Evolutionary conservation across 345 rosid species (phyloP), one percentile per base, ranked within the genome.

Genomic region (Syzygium oleosum): DNA sequence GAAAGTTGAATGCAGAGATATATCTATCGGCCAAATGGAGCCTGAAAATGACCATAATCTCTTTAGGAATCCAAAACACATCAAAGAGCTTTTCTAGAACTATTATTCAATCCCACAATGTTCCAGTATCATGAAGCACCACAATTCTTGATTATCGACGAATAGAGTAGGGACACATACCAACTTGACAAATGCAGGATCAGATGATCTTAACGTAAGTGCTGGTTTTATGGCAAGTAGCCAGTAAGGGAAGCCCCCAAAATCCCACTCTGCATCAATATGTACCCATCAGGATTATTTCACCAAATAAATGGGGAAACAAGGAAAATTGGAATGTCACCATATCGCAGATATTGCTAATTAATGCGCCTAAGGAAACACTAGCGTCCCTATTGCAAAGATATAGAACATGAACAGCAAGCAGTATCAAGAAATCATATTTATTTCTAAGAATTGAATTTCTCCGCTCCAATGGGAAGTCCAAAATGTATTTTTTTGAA

Each of bases 181-280:
- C 94, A 93, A 84, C 78, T 92, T 88, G 89, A 96, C 94, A 88
- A 92, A 97, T 56, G 92, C 95, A 88, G 93, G 95, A 94, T 97
- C 98, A 17, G 96, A 92, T 85, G 98, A 93, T 93, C 99, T 93
- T 77, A 96, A 90, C 89, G 88, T 94, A 63, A 93, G 91, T 86
- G 92, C 91, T 73, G 98, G 99, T 88, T 91, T 89, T 88, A 92
- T 91, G 87, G 98, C 91, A 87, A 97, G 96, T 80, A 97, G 87
- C 99, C 99, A 97, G 89, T 94, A 94, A 90, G 99, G 99, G 86
- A 97, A 96, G 29, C 99, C 99, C 38, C 99, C 99, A 52, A 97
- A 90, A 90, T 97, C 99, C 99, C 99, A 97, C 91, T 96, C 99
- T 97, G 95, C 89, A 89, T 79, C 58, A 86, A 86, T 46, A 84